A percentile compares a stretch with the other conserved stretches of the same genome.
These are phyloP conservation scores for Arthrinium puccinioides DNA, from an alignment of 2,329 filamentous ascomycete genomes.

Conservation along the genomic window DNA sequence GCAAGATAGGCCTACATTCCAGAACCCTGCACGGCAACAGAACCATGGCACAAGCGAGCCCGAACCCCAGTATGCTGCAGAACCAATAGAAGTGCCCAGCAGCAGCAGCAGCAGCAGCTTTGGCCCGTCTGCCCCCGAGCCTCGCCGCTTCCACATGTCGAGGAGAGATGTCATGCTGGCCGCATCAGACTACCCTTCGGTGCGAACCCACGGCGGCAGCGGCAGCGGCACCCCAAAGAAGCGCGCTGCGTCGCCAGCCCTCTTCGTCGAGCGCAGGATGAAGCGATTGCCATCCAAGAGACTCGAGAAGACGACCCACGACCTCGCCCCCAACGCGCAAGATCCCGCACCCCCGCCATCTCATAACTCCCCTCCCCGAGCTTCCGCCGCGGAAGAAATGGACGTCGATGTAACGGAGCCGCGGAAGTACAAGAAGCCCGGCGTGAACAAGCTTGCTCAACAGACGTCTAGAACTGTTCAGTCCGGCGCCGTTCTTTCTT, in stretches of 20 bases:
- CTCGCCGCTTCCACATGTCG: slow-evolving; percentile 50
- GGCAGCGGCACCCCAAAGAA: slow-evolving; percentile 31
- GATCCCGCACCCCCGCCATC: background rate
- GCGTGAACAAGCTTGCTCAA: slow-evolving; percentile 18
- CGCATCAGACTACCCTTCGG: slow-evolving; percentile 11
- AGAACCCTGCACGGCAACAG: too few relatives aligned
- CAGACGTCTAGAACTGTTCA: slow-evolving; percentile 6
- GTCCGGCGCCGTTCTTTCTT: slow-evolving; percentile 7
- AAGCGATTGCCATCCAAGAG: slow-evolving; percentile 19
- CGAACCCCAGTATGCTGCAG: too few relatives aligned
- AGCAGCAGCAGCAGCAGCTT: too few relatives aligned
- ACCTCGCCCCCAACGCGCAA: slow-evolving; percentile 1
- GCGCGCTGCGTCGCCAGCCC: slow-evolving; percentile 34
- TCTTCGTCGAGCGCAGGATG: slow-evolving; percentile 49
- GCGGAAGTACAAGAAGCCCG: slow-evolving; percentile 26
- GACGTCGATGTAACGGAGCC: slow-evolving; percentile 15
- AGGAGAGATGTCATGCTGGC: slow-evolving; percentile 32
- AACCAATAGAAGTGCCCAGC: too few relatives aligned
- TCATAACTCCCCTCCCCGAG: background rate
- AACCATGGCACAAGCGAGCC: too few relatives aligned
- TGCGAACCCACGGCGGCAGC: slow-evolving; percentile 17
- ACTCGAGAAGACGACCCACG: slow-evolving; percentile 9
- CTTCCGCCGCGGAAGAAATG: slow-evolving; percentile 10
- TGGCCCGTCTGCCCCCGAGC: slow-evolving; percentile 22
- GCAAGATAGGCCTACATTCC: slow-evolving; percentile 21